Evolutionary conservation across 352 stramenopile genomes (phyloP).

Genomic region (Globisporangium okanoganense): DNA sequence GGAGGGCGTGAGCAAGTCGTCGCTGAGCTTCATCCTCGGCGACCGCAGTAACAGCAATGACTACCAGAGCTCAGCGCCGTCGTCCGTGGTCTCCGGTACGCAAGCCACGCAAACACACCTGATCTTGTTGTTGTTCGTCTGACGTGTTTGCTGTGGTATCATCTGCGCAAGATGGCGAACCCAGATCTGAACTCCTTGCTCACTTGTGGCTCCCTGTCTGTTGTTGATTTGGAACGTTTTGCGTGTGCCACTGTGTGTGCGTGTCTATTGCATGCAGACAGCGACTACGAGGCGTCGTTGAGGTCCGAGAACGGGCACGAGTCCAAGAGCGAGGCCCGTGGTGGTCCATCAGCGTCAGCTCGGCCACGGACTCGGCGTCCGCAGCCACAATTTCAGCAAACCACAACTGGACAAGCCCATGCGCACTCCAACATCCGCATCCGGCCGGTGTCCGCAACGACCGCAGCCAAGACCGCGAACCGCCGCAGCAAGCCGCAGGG

Average conservation of each 20-base stretch:
- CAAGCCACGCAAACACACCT: not conserved
- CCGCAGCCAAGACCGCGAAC: not conserved
- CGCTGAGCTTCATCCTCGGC: slow-evolving; percentile 70
- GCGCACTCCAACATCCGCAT: not conserved
- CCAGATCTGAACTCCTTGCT: slow-evolving; percentile 9
- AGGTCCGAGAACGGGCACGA: slow-evolving; percentile 6
- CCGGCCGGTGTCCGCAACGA: not conserved
- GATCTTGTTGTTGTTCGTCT: not conserved
- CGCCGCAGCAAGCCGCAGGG: slow-evolving; percentile 21
- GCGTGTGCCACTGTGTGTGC: slow-evolving; percentile 7
- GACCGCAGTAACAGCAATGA: slow-evolving; percentile 15
- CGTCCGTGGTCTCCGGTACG: slow-evolving; percentile 20
- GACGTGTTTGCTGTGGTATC: not conserved
- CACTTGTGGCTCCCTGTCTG: not conserved
- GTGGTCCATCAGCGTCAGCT: not conserved
- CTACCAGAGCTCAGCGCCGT: slow-evolving; percentile 17
- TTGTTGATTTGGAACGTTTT: not conserved
- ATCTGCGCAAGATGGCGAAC: slow-evolving; percentile 8
- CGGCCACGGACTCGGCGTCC: not conserved
- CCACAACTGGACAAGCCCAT: not conserved
- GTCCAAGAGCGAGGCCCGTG: slow-evolving; percentile 1
- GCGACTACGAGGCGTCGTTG: slow-evolving; percentile 15
- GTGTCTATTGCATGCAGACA: slow-evolving; percentile 8
- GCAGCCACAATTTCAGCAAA: slow-evolving; percentile 1
- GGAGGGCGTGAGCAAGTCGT: slow-evolving; percentile 45